phyloP scores from a whole-genome alignment of 306 rosid genomes.

The Fagus crenata region DNA sequence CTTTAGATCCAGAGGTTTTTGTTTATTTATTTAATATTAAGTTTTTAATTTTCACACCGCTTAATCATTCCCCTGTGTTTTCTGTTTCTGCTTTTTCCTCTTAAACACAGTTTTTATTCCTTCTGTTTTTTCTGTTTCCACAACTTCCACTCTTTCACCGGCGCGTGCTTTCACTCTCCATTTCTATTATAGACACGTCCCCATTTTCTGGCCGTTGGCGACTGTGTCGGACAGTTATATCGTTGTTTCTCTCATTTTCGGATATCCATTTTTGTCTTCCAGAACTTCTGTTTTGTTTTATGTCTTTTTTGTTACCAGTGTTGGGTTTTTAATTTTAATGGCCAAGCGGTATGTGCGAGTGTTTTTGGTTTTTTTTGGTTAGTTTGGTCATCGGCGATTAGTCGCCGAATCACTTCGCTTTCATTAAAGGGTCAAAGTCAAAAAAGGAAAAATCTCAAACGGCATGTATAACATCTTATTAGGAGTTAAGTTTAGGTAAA shows the following conservation, averaged over 20 bases:
- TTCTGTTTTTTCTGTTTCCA: background rate
- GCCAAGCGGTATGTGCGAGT: background rate
- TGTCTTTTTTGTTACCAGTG: background rate
- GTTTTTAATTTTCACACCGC: constrained; percentile 14
- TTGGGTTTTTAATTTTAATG: background rate
- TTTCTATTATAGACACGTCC: background rate
- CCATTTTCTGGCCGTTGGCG: background rate
- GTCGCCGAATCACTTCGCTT: constrained; percentile 1
- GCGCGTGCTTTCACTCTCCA: background rate
- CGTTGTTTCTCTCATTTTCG: background rate
- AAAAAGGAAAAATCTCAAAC: background rate
- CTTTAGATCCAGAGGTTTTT: constrained; percentile 40
- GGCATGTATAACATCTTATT: too few relatives aligned
- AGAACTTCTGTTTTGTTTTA: background rate
- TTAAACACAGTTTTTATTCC: background rate
- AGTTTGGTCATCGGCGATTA: background rate
- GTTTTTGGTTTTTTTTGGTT: background rate
- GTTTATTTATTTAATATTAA: background rate
- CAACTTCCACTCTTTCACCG: background rate
- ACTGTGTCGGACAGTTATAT: too few relatives aligned
- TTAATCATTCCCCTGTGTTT: constrained; percentile 27
- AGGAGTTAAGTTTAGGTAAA: constrained; percentile 7
- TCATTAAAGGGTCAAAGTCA: background rate
- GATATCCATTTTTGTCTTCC: background rate
- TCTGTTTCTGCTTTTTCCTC: background rate